Evolutionary conservation across 2,329 filamentous ascomycete species (phyloP).

Genomic region (Cercospora zeina): DNA sequence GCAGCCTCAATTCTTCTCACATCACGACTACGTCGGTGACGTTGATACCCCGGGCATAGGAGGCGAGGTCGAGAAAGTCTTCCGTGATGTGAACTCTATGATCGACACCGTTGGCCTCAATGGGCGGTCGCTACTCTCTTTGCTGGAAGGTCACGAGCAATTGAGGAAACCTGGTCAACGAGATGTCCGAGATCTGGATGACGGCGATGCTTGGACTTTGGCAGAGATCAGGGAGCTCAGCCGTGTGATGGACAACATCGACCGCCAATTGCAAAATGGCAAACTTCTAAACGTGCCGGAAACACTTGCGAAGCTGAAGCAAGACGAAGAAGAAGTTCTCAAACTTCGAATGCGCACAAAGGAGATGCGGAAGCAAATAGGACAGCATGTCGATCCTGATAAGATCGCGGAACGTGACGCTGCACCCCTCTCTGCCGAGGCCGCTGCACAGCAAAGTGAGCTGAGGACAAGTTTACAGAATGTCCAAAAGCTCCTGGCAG

Average conservation of each 20-base stretch:
- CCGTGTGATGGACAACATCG: conserved; percentile 53
- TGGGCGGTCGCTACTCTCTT: conserved; percentile 63
- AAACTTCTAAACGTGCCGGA: conserved; percentile 67
- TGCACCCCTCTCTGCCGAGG: conserved; percentile 79
- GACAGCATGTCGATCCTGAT: conserved; percentile 67
- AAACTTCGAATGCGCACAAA: conserved; percentile 73
- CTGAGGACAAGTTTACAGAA: conserved; percentile 72
- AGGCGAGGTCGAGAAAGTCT: conserved; percentile 56
- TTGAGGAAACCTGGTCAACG: conserved; percentile 54
- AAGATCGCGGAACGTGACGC: conserved; percentile 64
- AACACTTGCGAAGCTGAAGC: conserved; percentile 65
- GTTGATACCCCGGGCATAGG: conserved; percentile 46
- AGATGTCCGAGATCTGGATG: conserved; percentile 61
- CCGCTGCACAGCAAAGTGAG: conserved; percentile 79
- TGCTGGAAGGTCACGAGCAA: conserved; percentile 66
- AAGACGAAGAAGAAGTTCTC: conserved; percentile 69
- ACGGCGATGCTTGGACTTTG: conserved; percentile 64
- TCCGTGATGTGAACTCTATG: conserved; percentile 88
- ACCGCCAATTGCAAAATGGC: conserved; percentile 65
- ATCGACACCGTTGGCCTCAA: conserved; percentile 90
- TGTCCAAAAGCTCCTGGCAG: conserved; percentile 71
- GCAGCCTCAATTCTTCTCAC: conserved; percentile 67
- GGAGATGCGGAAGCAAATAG: conserved; percentile 75
- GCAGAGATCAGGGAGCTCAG: conserved; percentile 72
- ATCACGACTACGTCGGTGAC: conserved; percentile 49